Percentiles rank a stretch among this genome's conserved stretches.
Conservation (phyloP, 805 yeast genomes). For the Metschnikowia lachancei region DNA sequence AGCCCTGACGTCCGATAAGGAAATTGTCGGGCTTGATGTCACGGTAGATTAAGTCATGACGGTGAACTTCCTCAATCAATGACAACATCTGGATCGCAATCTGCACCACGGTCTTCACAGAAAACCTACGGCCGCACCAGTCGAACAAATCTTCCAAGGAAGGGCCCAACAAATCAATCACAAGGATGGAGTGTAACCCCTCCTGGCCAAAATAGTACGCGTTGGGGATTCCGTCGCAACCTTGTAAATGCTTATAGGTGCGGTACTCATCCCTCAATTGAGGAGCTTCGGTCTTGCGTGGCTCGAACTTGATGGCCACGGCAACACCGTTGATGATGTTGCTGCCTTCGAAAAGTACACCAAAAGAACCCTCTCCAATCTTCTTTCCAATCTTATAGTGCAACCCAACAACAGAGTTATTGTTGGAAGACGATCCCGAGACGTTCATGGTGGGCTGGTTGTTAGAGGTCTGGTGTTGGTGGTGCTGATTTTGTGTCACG, state of each 20-base stretch:
- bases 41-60: constrained; percentile 72
- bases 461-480: too few species aligned
- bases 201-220: constrained; percentile 86
- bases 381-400: constrained; percentile 81
- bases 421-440: constrained; percentile 21
- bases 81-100: constrained; percentile 76
- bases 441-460: constrained; percentile 12
- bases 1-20: constrained; percentile 61
- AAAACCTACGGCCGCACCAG: constrained; percentile 80
- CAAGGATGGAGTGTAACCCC: constrained; percentile 74
- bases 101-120: constrained; percentile 69
- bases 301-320: constrained; percentile 81
- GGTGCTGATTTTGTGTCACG: constrained; percentile 25
- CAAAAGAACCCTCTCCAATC: constrained; percentile 86
- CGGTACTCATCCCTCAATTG: constrained; percentile 79
- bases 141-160: constrained; percentile 80
- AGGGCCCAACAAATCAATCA: constrained; percentile 76
- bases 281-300: constrained; percentile 78
- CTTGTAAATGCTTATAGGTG: constrained; percentile 69
- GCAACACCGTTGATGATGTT: constrained; percentile 62
- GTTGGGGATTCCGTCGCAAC: constrained; percentile 72
- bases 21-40: constrained; percentile 86
- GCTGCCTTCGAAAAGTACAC: constrained; percentile 78
- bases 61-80: constrained; percentile 69
- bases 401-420: constrained; percentile 49